Base-by-base conservation (phyloP, 2,329 filamentous ascomycete species). In the Uncinocarpus reesii region DNA sequence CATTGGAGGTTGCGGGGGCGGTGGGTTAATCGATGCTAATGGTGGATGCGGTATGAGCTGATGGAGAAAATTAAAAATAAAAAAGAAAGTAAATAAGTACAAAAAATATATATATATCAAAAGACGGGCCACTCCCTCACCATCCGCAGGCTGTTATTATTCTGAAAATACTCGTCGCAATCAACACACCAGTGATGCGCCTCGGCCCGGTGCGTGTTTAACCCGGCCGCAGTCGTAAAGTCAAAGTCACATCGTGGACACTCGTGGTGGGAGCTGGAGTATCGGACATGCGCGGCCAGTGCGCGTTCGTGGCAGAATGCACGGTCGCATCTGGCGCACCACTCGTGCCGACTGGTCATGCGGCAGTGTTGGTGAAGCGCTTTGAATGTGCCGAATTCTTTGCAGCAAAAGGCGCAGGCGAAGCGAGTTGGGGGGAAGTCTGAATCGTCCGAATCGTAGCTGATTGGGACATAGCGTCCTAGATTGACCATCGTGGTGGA, bases 21-120 rank as follows among this genome's bases (percentile, higher is more conserved):
- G 40, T 58, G 57, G 21, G 31, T 29, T 26, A 52, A 52, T 32
- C 48, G 38, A 45, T 58, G 57, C 57, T 57, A 23, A 29, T 13
- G n/a, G n/a, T 13, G 3, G 24, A 7, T 26, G 5, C 32, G 15
- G 7, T 35, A 35, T 35, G 7, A 35, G 32, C 13, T 16, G 32
- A 16, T 13, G 18, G 15, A 16, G 15, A 34, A 35, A 13, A n/a
- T 4, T 3, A 16, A 35, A 4, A n/a, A n/a, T n/a, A 35, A 16
- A 35, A 5, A 16, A 8, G 32, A n/a, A 35, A n/a, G n/a, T 10
- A 10, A 16, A 16, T 35, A 15, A 13, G 15, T 15, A 35, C 13
- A 15, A 15, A 16, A 35, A 35, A n/a, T 11, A 34, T 34, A 34
- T 29, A 34, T 34, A 1, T 5, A 7, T 5, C 7, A 13, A 2